A percentile compares a stretch with the other conserved stretches of the same genome.
Evolutionary conservation across 1,139 yeast genomes (phyloP).

Genomic region (Pichia sp.): DNA sequence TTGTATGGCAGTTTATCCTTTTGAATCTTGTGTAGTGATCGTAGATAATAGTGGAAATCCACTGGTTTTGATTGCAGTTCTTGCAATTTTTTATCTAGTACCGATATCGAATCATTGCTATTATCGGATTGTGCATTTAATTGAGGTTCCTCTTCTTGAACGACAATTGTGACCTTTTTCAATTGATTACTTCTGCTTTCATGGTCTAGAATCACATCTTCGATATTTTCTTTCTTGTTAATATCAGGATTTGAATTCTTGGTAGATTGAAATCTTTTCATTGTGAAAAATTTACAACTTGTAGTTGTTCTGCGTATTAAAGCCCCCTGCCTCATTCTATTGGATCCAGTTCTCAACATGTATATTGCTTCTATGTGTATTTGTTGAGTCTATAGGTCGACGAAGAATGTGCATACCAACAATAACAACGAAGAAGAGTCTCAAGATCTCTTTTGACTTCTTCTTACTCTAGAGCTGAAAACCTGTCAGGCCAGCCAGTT

Average conservation of each 20-base stretch:
- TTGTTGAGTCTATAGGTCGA: no score
- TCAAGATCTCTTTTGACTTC: no score
- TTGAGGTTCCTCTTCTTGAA: background rate
- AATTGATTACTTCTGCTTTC: background rate
- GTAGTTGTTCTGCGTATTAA: background rate
- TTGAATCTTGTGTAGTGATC: constrained; percentile 31
- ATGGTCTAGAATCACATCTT: constrained; percentile 1
- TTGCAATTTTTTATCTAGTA: constrained; percentile 25
- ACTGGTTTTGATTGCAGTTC: constrained; percentile 33
- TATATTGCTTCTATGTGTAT: background rate
- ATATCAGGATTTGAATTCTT: background rate
- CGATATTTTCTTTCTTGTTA: constrained; percentile 1
- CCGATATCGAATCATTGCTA: constrained; percentile 9
- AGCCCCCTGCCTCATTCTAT: background rate
- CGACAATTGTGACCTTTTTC: background rate
- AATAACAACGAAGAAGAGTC: no score
- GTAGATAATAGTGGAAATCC: constrained; percentile 38
- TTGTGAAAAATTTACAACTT: background rate
- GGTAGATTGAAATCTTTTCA: constrained; percentile 1
- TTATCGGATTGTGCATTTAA: background rate
- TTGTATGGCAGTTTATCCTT: constrained; percentile 49
- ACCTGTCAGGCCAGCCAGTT: no score
- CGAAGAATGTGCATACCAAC: no score
- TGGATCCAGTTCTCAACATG: constrained; percentile 1
- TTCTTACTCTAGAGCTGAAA: no score